These are phyloP conservation scores for Boletus semigastroideus DNA, from an alignment of 1,284 basidiomycete species.

Conservation along the genomic window DNA sequence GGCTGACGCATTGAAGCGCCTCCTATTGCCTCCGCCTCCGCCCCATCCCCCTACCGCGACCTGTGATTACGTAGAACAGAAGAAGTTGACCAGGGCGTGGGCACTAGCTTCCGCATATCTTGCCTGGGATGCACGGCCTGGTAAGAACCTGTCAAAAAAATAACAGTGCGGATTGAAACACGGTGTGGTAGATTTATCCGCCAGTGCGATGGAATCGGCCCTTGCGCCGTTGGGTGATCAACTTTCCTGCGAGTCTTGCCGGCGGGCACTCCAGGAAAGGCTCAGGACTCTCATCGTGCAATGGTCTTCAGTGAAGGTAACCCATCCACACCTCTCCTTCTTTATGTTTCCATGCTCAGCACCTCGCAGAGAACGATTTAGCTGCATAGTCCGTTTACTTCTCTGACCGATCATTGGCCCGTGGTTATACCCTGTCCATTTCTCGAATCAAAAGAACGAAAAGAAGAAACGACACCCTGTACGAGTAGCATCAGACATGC, in stretches of 20 bases:
- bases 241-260: conserved; percentile 61
- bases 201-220: conserved; percentile 58
- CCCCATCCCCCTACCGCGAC: conserved; percentile 56
- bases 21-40: conserved; percentile 61
- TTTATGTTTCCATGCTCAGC: conserved; percentile 10
- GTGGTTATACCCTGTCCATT: conserved; percentile 10
- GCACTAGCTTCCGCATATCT: conserved; percentile 66
- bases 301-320: conserved; percentile 77
- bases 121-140: conserved; percentile 67
- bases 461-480: conserved; percentile 1
- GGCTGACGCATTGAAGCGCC: conserved; percentile 51
- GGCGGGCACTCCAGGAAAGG: conserved; percentile 56
- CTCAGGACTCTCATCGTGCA: conserved; percentile 68
- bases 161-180: conserved; percentile 10
- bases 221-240: conserved; percentile 58
- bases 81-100: conserved; percentile 63
- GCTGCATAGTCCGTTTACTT: background rate
- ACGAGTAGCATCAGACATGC: background rate
- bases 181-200: conserved; percentile 50
- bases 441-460: background rate
- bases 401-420: background rate
- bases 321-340: background rate
- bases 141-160: conserved; percentile 33
- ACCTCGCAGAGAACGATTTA: conserved; percentile 34
- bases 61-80: conserved; percentile 63